These are phyloP conservation scores for Dactylellina parvicollis DNA, from an alignment of 2,329 filamentous ascomycete genomes.

Conservation along the genomic window DNA sequence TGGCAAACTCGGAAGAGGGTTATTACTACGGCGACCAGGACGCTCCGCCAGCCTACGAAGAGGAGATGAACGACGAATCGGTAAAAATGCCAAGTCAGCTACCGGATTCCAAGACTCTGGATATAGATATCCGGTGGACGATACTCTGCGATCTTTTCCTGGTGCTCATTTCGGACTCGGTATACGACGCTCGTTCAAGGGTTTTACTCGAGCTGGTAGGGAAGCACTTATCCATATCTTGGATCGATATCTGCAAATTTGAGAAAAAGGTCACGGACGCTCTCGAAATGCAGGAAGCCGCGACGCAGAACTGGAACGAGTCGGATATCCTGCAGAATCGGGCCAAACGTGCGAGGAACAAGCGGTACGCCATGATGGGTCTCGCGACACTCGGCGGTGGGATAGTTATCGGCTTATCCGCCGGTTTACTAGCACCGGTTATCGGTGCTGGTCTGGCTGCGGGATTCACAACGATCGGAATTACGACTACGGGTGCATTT, in stretches of 20 bases:
- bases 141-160: constrained; percentile 95
- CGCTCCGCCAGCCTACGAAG: constrained; percentile 67
- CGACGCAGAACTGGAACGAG: constrained; percentile 96
- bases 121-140: constrained; percentile 97
- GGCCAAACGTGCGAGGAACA: constrained; percentile 81
- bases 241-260: constrained; percentile 94
- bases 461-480: constrained; percentile 93
- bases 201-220: constrained; percentile 85
- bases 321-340: constrained; percentile 90
- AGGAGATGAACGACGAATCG: constrained; percentile 67
- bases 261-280: constrained; percentile 97
- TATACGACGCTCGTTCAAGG: constrained; percentile 89
- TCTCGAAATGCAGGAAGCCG: constrained; percentile 90
- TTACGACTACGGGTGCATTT: constrained; percentile 87
- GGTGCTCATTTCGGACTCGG: constrained; percentile 92
- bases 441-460: constrained; percentile 87
- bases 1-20: constrained; percentile 51
- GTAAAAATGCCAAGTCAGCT: constrained; percentile 85
- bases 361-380: constrained; percentile 87
- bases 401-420: constrained; percentile 81
- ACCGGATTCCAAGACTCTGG: constrained; percentile 81
- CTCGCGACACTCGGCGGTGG: constrained; percentile 88
- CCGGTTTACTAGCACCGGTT: constrained; percentile 79
- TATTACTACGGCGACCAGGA: constrained; percentile 15
- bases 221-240: constrained; percentile 79